These are phyloP conservation scores for Solioccasus polychromus DNA, from an alignment of 768 basidiomycete genomes.

Conservation along the genomic window DNA sequence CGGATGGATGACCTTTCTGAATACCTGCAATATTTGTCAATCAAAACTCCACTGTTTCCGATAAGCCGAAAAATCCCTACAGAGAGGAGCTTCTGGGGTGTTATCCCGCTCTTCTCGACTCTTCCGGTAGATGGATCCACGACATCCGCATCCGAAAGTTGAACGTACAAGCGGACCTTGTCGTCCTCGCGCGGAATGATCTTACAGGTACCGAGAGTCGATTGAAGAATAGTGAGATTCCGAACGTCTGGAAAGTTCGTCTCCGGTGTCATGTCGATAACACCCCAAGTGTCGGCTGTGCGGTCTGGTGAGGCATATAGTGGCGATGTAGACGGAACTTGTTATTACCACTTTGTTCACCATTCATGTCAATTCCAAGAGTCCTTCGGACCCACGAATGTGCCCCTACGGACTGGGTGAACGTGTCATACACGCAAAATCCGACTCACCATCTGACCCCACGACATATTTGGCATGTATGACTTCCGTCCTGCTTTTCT, in stretches of 20 bases:
- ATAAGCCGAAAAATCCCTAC: not conserved
- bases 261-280: constrained; percentile 63
- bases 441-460: constrained; percentile 29
- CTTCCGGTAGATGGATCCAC: constrained; percentile 35
- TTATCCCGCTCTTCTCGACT: not conserved
- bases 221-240: constrained; percentile 58
- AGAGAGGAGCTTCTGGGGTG: not conserved
- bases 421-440: not conserved
- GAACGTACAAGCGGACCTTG: constrained; percentile 66
- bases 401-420: constrained; percentile 28
- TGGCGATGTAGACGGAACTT: not conserved
- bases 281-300: constrained; percentile 78
- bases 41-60: no score
- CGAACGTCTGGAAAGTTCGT: constrained; percentile 76
- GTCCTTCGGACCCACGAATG: constrained; percentile 43
- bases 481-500: constrained; percentile 24
- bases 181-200: constrained; percentile 68
- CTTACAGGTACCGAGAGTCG: constrained; percentile 62
- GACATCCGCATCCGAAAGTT: constrained; percentile 50
- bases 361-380: constrained; percentile 43
- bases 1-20: not conserved
- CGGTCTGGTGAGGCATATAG: not conserved
- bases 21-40: not conserved
- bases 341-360: constrained; percentile 40
- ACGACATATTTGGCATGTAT: constrained; percentile 31